phyloP scores from a whole-genome alignment of 2,329 filamentous ascomycete genomes.

The Xylariaceae sp. region DNA sequence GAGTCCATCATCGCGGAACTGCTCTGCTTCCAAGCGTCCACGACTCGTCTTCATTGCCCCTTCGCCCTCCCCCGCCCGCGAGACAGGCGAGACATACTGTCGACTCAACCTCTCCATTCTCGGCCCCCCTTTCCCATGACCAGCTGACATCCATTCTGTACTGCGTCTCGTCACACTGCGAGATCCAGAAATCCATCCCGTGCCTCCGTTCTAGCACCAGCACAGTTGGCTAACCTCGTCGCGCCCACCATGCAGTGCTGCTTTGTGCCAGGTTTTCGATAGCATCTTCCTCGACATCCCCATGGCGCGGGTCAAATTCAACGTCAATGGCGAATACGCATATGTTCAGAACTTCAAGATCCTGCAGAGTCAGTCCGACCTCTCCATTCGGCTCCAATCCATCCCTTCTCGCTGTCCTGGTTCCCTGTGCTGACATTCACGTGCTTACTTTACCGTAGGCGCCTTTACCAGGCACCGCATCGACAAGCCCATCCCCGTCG shows the following conservation, averaged over 20 bases:
- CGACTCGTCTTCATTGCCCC: slow-evolving; percentile 29
- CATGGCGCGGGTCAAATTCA: slow-evolving; percentile 97
- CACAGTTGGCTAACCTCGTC: slow-evolving; percentile 22
- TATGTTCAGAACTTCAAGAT: slow-evolving; percentile 99
- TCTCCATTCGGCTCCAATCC: background rate
- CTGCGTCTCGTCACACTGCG: background rate
- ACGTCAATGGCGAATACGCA: slow-evolving; percentile 92
- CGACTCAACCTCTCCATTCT: background rate
- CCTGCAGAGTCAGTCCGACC: slow-evolving; percentile 70
- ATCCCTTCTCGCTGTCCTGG: background rate
- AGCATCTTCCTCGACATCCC: slow-evolving; percentile 95
- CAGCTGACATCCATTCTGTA: background rate
- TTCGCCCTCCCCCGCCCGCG: slow-evolving; percentile 32
- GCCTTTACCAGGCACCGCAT: slow-evolving; percentile 80
- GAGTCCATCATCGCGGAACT: slow-evolving; percentile 26
- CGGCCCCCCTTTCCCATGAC: background rate
- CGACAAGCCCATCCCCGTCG: slow-evolving; percentile 85
- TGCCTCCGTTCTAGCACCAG: background rate
- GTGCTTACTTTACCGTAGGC: slow-evolving; percentile 46
- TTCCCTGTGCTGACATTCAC: slow-evolving; percentile 6
- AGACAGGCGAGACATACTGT: slow-evolving; percentile 3
- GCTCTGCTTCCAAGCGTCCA: slow-evolving; percentile 7
- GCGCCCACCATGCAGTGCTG: slow-evolving; percentile 58
- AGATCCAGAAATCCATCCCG: background rate
- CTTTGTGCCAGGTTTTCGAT: slow-evolving; percentile 95